Evolutionary conservation across 2,329 filamentous ascomycete genomes (phyloP), one percentile per base, ranked within the genome.

Genomic region (Apiospora aurea): DNA sequence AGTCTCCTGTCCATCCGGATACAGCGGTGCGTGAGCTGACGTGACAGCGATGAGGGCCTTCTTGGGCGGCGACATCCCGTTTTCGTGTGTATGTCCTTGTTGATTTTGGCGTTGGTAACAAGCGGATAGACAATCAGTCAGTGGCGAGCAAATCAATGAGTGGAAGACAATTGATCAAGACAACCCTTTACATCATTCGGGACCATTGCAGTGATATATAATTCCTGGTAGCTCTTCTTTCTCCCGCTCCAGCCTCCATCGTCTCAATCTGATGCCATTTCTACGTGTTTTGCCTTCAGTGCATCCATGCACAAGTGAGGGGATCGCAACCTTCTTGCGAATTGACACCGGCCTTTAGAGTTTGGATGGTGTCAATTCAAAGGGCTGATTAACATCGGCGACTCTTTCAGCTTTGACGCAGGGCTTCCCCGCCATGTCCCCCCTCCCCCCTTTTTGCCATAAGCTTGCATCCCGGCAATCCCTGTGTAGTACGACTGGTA

Each of bases 11-110:
- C 82, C 82, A 4, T 82, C 71, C 72, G 80, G 18, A 67, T 67
- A 83, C n/a, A 84, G 80, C 38, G 78, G 74, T n/a, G 81, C 83
- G 16, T 77, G 77, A 26, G 84, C 83, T 4, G 84, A 85, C 34
- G 84, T 85, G 61, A 85, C 76, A 69, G 79, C 78, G 69, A 86
- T 85, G 69, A 86, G 75, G 66, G 83, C 84, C 24, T 57, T 57
- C 14, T 57, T 57, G 26, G 51, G 51, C 14, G 14, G 51, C n/a
- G n/a, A n/a, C n/a, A n/a, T n/a, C n/a, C n/a, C n/a, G n/a, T n/a
- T n/a, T n/a, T n/a, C n/a, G n/a, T n/a, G n/a, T n/a, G n/a, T n/a
- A n/a, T n/a, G n/a, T n/a, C n/a, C n/a, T n/a, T n/a, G n/a, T n/a
- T n/a, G n/a, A n/a, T n/a, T n/a, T n/a, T n/a, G n/a, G n/a, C n/a